Conservation (phyloP, 2,329 filamentous ascomycete genomes). For the Penicillium sp. region DNA sequence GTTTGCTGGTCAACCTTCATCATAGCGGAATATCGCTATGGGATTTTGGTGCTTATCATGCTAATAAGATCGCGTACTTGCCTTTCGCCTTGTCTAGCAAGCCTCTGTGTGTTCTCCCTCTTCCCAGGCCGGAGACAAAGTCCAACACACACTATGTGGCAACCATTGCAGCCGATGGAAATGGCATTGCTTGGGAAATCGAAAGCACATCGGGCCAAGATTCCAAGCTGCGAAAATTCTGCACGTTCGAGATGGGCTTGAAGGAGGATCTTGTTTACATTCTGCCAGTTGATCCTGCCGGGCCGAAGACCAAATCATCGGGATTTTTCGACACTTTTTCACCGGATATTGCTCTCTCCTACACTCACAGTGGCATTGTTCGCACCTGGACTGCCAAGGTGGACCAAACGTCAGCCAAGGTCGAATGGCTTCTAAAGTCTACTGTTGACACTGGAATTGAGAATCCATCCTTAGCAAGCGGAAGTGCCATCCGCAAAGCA, state of each 20-base stretch:
- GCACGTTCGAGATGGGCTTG: slow-evolving; percentile 60
- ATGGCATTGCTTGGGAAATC: slow-evolving; percentile 76
- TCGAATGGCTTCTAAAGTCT: slow-evolving; percentile 79
- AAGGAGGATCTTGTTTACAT: slow-evolving; percentile 53
- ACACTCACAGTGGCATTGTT: slow-evolving; percentile 66
- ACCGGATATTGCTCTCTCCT: slow-evolving; percentile 78
- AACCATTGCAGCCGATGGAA: slow-evolving; percentile 72
- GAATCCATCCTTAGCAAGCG: slow-evolving; percentile 71
- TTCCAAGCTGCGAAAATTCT: slow-evolving; percentile 58
- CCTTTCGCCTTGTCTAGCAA: slow-evolving; percentile 60
- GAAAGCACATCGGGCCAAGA: slow-evolving; percentile 49
- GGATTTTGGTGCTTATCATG: slow-evolving; percentile 62
- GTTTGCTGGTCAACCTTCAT: slow-evolving; percentile 75
- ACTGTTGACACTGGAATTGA: slow-evolving; percentile 70
- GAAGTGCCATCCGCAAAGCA: slow-evolving; percentile 79
- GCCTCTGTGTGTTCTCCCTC: slow-evolving; percentile 70
- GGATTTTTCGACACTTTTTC: slow-evolving; percentile 83
- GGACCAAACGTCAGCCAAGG: slow-evolving; percentile 50
- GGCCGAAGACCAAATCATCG: slow-evolving; percentile 62
- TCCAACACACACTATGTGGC: slow-evolving; percentile 62
- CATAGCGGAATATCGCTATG: slow-evolving; percentile 66
- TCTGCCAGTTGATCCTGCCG: slow-evolving; percentile 80
- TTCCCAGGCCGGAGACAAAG: slow-evolving; percentile 56
- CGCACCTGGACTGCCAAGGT: slow-evolving; percentile 82
- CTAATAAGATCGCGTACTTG: slow-evolving; percentile 54